Base-by-base conservation (phyloP, 352 stramenopile species). In the Phytophthora pisi region DNA sequence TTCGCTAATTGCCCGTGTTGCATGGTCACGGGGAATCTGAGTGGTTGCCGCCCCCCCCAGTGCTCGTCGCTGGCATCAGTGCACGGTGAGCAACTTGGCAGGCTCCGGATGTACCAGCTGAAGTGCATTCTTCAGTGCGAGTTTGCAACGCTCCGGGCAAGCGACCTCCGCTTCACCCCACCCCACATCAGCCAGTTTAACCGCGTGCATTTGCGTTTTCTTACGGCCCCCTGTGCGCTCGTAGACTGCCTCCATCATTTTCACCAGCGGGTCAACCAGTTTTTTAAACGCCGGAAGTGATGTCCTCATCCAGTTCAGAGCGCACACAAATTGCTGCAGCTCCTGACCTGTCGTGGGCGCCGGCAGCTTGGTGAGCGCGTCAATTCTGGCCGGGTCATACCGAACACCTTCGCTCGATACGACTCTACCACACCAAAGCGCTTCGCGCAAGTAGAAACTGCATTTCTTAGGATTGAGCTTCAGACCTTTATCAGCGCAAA, bases 21-120 rank as follows among this genome's bases (percentile, higher is more conserved):
- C 18, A 8, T 7, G 15, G 34, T 58, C 50, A n/a, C 28, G 15
- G 5, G 46, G 13, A 5, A 64, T 45, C 24, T 64, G 57, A 2
- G 46, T 56, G 11, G 57, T 51, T 26, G 23, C 53, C 5, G 53
- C 4, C 9, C 53, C 9, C 53, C 34, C 38, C 28, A 1, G 28
- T 31, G 28, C 28, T 31, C 5, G 28, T 31, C 28, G 28, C 28
- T 31, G 28, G 28, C 53, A 31, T 57, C 57, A 1, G 53, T 42
- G 51, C 2, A 64, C 31, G 28, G 28, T 31, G 2, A 64, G 30
- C 28, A 31, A 36, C n/a, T 64, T 64, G 0, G 1, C 15, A 5
- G 46, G 36, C 11, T 45, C 42, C 3, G 57, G 46, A 30, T 64
- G 31, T 5, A 47, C 57, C 31, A 57, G 46, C 15, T 51, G 31